Evolutionary conservation across 108 stramenopile genomes (phyloP).

Genomic region (Cyclotella cryptica): DNA sequence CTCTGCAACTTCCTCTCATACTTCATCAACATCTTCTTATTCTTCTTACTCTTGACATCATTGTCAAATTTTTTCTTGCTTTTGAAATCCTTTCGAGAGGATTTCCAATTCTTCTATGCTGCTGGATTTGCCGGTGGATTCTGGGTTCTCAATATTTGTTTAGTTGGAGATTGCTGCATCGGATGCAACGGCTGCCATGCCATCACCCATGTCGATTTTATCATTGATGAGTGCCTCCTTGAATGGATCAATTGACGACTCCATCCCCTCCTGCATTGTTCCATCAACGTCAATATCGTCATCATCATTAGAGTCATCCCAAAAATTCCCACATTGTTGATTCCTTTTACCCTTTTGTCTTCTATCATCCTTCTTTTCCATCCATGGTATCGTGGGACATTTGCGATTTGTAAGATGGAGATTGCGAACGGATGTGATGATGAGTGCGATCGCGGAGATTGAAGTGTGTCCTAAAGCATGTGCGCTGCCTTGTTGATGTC

Average conservation of each 20-base stretch:
- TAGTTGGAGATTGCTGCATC: not conserved
- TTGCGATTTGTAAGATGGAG: too few species aligned
- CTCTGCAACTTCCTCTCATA: slow-evolving; percentile 62
- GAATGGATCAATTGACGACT: not conserved
- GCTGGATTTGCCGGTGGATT: slow-evolving; percentile 25
- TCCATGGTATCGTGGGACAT: too few species aligned
- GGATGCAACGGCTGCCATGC: not conserved
- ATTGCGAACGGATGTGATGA: too few species aligned
- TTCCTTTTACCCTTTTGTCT: slow-evolving; percentile 48
- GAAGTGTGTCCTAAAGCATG: too few species aligned
- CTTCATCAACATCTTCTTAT: slow-evolving; percentile 83
- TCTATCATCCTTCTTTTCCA: slow-evolving; percentile 57
- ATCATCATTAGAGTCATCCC: slow-evolving; percentile 16
- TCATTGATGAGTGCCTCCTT: not conserved
- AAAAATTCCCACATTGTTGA: slow-evolving; percentile 18
- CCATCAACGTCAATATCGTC: too few species aligned
- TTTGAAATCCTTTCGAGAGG: slow-evolving; percentile 87
- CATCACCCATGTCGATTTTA: slow-evolving; percentile 20
- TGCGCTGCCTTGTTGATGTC: too few species aligned
- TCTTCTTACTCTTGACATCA: slow-evolving; percentile 89
- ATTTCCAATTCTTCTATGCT: slow-evolving; percentile 50
- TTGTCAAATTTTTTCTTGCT: slow-evolving; percentile 86
- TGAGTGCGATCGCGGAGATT: too few species aligned
- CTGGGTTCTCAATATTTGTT: not conserved
- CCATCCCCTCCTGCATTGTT: slow-evolving; percentile 4